Base-by-base conservation (phyloP, 352 stramenopile species). In the Pythium guiyangense region DNA sequence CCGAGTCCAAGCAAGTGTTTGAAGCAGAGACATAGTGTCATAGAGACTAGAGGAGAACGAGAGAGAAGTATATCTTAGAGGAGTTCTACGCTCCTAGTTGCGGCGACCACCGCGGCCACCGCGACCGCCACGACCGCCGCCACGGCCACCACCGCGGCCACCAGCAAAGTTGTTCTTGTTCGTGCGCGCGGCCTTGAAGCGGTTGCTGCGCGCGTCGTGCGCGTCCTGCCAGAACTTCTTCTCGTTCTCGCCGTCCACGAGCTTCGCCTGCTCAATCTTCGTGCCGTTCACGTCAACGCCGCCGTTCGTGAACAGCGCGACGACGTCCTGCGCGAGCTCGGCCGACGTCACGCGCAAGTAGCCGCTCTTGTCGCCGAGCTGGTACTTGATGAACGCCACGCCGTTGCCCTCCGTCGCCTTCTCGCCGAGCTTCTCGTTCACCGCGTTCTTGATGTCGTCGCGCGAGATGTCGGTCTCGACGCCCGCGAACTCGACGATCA, bases 361-460 rank as follows among this genome's bases (percentile, higher is more conserved):
- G 40, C 79, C 84, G 62, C 74, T 84, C 62, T 83, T 77, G 54
- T 82, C 78, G 34, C 78, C 77, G 49, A 92, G 79, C 63, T 92
- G 84, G 66, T 93, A 93, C 72, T 94, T 78, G 67, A 93, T 93
- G 62, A 89, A 94, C 9, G 83, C 85, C 29, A 94, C 77, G 43
- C 79, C 77, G 11, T 76, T 64, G 26, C 80, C 79, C 11, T 88
- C 76, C 0, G 45, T 57, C 34, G 78, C 80, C 59, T 84, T 87
- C 5, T 87, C 79, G 18, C 77, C 80, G 40, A 93, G 79, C 66
- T 89, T 82, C 44, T 90, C 78, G 68, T 93, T 94, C 44, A 96
- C 77, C 31, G 74, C 67, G 63, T 92, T 61, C 71, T 96, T 94
- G 63, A 96, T 93, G 48, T 90, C 79, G 56, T 94, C 81, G 44